Evolutionary conservation across 306 rosid species (phyloP).

Genomic region (Cucumis hystrix): DNA sequence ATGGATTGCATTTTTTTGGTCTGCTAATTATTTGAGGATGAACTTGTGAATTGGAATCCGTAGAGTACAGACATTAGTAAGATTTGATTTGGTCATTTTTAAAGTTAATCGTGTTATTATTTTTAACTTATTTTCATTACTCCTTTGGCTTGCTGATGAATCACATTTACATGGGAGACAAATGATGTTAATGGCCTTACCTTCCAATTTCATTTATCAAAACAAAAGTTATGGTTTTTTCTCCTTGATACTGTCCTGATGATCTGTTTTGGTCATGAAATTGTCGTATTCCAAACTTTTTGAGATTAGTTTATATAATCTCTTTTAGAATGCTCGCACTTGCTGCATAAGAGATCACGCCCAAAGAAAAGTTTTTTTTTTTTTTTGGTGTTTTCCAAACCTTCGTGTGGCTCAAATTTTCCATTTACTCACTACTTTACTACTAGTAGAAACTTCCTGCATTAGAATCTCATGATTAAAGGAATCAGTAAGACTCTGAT

Average conservation of each 20-base stretch:
- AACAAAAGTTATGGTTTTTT: conserved; percentile 37
- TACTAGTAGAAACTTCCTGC: not conserved
- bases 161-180: conserved; percentile 34
- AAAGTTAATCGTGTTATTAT: not conserved
- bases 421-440: not conserved
- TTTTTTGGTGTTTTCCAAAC: not conserved
- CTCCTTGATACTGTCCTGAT: not conserved
- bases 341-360: not conserved
- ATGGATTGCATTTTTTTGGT: not conserved
- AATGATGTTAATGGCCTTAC: conserved; percentile 45
- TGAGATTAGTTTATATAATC: not conserved
- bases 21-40: not conserved
- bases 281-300: not conserved
- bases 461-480: not conserved
- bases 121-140: conserved; percentile 22
- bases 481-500: not conserved
- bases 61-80: not conserved
- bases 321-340: not conserved
- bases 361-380: not conserved
- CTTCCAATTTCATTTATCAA: conserved; percentile 52
- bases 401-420: not conserved
- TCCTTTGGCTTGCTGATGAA: conserved; percentile 81
- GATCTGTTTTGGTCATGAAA: not conserved
- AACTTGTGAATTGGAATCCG: not conserved
- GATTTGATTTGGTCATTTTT: not conserved